These are phyloP conservation scores for Aspergillus baeticus DNA, from an alignment of 495 filamentous ascomycete species.

Conservation along the genomic window DNA sequence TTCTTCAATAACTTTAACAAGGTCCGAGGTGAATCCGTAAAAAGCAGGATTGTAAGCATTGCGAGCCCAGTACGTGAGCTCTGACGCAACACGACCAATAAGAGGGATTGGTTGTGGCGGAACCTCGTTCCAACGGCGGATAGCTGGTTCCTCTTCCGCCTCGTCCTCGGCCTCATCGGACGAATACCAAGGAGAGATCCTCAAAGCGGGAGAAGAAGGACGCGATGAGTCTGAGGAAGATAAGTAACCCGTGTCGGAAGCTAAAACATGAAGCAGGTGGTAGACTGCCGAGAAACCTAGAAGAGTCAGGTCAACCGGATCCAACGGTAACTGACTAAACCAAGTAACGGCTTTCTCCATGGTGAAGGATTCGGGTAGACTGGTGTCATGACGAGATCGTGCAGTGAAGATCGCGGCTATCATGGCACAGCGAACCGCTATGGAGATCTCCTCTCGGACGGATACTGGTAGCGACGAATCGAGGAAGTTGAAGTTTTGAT, in stretches of 20 bases:
- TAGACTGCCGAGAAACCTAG: slow-evolving; percentile 78
- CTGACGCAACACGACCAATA: slow-evolving; percentile 40
- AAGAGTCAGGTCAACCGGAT: slow-evolving; percentile 57
- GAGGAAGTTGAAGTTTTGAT: slow-evolving; percentile 39
- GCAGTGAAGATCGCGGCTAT: slow-evolving; percentile 64
- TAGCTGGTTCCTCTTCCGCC: slow-evolving; percentile 29
- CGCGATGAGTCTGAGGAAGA: slow-evolving; percentile 39
- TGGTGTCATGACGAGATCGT: slow-evolving; percentile 32
- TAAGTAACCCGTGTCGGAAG: slow-evolving; percentile 52
- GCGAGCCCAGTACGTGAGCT: slow-evolving; percentile 48
- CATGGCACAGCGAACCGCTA: slow-evolving; percentile 79
- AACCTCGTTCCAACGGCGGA: slow-evolving; percentile 11
- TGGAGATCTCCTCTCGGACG: slow-evolving; percentile 61
- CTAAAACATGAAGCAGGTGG: slow-evolving; percentile 61
- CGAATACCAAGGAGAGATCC: slow-evolving; percentile 19
- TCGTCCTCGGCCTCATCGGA: slow-evolving; percentile 28
- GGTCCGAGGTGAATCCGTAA: slow-evolving; percentile 40
- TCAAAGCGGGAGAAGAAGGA: slow-evolving; percentile 19
- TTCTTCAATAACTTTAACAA: slow-evolving; percentile 40
- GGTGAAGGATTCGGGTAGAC: slow-evolving; percentile 37
- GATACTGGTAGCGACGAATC: slow-evolving; percentile 48
- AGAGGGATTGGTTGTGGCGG: slow-evolving; percentile 34
- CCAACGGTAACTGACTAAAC: slow-evolving; percentile 46
- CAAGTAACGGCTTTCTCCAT: slow-evolving; percentile 42
- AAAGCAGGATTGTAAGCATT: slow-evolving; percentile 49